Evolutionary conservation across 345 rosid genomes (phyloP).

Genomic region (Hypericum perforatum): DNA sequence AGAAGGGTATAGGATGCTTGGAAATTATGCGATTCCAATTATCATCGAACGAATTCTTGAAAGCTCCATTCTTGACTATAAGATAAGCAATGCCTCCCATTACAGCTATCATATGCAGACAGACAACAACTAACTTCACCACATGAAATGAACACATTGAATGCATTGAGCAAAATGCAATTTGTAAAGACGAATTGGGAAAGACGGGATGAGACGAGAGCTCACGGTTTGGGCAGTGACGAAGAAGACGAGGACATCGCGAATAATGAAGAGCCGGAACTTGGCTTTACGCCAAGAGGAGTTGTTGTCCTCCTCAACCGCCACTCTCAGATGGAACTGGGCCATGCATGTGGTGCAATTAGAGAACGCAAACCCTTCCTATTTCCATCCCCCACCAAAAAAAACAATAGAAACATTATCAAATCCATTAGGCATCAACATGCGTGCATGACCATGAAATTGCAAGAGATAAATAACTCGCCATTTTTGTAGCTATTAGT

Average conservation of each 20-base stretch:
- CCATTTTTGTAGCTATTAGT: too few relatives aligned
- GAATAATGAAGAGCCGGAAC: conserved; percentile 88
- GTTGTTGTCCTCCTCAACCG: conserved; percentile 61
- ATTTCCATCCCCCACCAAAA: not conserved
- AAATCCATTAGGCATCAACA: too few relatives aligned
- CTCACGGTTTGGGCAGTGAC: conserved; percentile 81
- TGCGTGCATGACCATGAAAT: too few relatives aligned
- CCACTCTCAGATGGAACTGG: conserved; percentile 68
- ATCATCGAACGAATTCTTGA: conserved; percentile 84
- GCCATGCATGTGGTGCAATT: conserved; percentile 93
- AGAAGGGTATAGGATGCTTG: conserved; percentile 89
- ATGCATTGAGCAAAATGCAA: not conserved
- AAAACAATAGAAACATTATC: not conserved
- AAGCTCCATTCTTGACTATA: conserved; percentile 89
- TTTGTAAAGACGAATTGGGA: not conserved
- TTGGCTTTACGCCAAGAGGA: conserved; percentile 84
- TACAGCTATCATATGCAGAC: conserved; percentile 51
- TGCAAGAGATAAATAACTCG: too few relatives aligned
- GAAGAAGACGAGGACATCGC: conserved; percentile 84
- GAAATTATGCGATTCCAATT: conserved; percentile 90
- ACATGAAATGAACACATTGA: not conserved
- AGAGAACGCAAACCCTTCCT: conserved; percentile 97
- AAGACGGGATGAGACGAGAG: not conserved
- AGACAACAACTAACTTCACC: not conserved
- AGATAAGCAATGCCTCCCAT: conserved; percentile 76